These are phyloP conservation scores for Spinacia oleracea DNA, from an alignment of 179 eudicot genomes.

Conservation along the genomic window DNA sequence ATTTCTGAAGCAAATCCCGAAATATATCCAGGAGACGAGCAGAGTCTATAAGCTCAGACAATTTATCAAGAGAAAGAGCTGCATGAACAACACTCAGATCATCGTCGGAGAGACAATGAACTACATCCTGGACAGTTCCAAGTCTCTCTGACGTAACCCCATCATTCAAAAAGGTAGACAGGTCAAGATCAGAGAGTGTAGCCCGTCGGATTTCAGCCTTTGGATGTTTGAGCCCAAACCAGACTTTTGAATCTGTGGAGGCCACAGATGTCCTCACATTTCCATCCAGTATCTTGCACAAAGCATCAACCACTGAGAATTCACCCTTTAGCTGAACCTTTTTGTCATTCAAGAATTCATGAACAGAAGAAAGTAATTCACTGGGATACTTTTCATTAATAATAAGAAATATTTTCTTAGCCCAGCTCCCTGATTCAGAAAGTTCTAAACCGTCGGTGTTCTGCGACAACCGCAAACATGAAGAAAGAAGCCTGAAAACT, in stretches of 20 bases:
- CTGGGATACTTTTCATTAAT: constrained; percentile 55
- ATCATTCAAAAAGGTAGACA: constrained; percentile 41
- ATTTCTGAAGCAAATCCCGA: constrained; percentile 60
- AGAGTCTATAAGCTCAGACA: constrained; percentile 50
- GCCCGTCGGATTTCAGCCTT: constrained; percentile 78
- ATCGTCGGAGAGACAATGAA: constrained; percentile 71
- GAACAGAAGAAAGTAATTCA: constrained; percentile 64
- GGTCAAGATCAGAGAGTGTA: constrained; percentile 58
- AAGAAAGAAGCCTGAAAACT: constrained; percentile 57
- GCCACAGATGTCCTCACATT: constrained; percentile 43
- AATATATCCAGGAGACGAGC: constrained; percentile 49
- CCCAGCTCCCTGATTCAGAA: constrained; percentile 56
- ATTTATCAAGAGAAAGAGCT: constrained; percentile 55
- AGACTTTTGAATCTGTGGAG: constrained; percentile 60
- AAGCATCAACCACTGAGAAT: constrained; percentile 44
- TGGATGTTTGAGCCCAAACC: constrained; percentile 88
- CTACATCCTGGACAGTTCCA: constrained; percentile 59
- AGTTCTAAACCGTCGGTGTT: constrained; percentile 35
- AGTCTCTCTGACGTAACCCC: constrained; percentile 54
- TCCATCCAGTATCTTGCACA: constrained; percentile 69
- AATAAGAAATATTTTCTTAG: constrained; percentile 51
- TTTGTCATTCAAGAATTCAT: constrained; percentile 55
- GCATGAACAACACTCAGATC: constrained; percentile 77
- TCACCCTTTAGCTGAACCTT: constrained; percentile 59
- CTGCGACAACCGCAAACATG: constrained; percentile 50